A percentile compares a stretch with the other conserved stretches of the same genome.
Conservation (phyloP, 306 rosid species). For the Vigna reflexopilosa region DNA sequence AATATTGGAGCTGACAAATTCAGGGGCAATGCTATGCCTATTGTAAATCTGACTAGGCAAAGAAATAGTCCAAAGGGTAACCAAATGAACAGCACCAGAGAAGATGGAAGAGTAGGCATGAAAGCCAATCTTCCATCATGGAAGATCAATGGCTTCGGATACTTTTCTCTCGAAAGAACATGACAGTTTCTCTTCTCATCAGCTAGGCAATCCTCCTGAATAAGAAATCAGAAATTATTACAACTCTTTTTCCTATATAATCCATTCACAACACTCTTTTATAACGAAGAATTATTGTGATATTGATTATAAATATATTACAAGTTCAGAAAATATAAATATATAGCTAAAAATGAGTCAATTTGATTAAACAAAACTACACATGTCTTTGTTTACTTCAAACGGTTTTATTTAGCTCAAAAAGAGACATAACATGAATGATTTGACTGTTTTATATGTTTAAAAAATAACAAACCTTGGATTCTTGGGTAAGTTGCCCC, state of each 20-base stretch:
- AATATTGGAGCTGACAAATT: slow-evolving; percentile 56
- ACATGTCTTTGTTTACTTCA: not conserved
- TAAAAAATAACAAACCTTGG: slow-evolving; percentile 54
- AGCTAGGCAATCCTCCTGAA: slow-evolving; percentile 55
- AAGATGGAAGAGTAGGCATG: slow-evolving; percentile 57
- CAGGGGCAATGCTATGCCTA: slow-evolving; percentile 49
- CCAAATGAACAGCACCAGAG: slow-evolving; percentile 64
- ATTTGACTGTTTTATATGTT: not conserved
- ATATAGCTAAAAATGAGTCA: not conserved
- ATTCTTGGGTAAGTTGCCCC: slow-evolving; percentile 44
- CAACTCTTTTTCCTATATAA: no score
- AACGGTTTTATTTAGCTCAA: not conserved
- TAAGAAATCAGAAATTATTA: no score
- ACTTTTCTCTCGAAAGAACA: slow-evolving; percentile 58
- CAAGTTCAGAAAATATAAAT: not conserved
- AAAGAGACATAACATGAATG: not conserved
- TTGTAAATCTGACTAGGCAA: slow-evolving; percentile 48
- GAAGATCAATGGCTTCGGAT: slow-evolving; percentile 67
- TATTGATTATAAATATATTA: no score
- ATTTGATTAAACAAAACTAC: not conserved
- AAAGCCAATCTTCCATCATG: slow-evolving; percentile 85
- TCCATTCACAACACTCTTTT: no score
- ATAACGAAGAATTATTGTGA: no score
- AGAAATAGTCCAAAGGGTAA: slow-evolving; percentile 63
- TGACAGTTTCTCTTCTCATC: slow-evolving; percentile 61